Base-by-base conservation (phyloP, 1,284 basidiomycete species). In the Cystobasidium pallidum region DNA sequence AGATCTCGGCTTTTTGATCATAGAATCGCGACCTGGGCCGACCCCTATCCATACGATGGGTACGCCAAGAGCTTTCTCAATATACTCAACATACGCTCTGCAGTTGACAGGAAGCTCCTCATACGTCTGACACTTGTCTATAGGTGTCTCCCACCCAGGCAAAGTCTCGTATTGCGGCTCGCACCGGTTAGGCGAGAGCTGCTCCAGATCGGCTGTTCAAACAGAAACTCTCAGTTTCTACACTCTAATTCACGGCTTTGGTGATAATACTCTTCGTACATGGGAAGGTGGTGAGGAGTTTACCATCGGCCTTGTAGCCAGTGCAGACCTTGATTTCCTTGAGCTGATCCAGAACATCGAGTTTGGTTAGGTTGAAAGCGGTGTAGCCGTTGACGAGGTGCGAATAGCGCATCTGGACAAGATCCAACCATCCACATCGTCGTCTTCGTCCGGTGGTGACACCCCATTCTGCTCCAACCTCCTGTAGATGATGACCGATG, bases 371-470 rank as follows among this genome's bases (percentile, higher is more conserved):
- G 83, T 99, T 99, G 77, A 98, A 84, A 70, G 84, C 82, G 78
- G 95, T 93, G 83, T 98, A 99, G 52, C 95, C 95, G 82, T 99
- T 99, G 86, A 99, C 92, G 75, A 92, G 83, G 79, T 86, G 88
- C 32, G 95, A 98, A 82, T 98, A 91, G 80, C 88, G 89, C 85
- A 98, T 86, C 70, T 97, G 93, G 73, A 97, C 92, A 26, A 98
- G 85, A 82, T 99, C 96, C 63, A 99, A 87, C 96, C 96, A 99
- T 30, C 95, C 95, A 81, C 93, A 94, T 68, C 96, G 89, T 74
- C 95, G 86, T 65, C 91, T 85, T 43, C 95, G 88, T 30, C 95
- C 95, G 0, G 95, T 99, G 3, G 93, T 96, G 36, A 87, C 88
- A 36, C 96, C 95, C 78, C 87, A 96, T 82, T 99, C 95, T 72